These are phyloP conservation scores for Penicillium polonicum DNA, from an alignment of 2,329 filamentous ascomycete genomes.

Conservation along the genomic window DNA sequence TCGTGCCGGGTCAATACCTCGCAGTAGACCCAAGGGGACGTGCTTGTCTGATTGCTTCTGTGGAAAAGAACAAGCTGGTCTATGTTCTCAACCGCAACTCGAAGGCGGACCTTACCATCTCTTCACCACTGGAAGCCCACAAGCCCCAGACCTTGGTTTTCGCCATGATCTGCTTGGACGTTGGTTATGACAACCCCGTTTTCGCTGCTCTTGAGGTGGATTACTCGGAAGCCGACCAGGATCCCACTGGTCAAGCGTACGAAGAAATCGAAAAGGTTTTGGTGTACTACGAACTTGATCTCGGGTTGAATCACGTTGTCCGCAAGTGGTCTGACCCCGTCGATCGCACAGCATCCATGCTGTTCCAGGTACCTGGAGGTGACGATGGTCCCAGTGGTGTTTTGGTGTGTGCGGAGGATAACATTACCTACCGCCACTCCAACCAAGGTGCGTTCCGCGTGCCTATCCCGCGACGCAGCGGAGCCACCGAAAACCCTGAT, in stretches of 20 bases:
- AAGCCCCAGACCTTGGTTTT: slow-evolving; percentile 89
- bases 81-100: slow-evolving; percentile 96
- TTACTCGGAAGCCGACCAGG: slow-evolving; percentile 87
- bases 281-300: slow-evolving; percentile 95
- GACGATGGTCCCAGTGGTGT: slow-evolving; percentile 93
- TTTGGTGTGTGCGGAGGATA: slow-evolving; percentile 90
- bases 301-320: slow-evolving; percentile 95
- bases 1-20: slow-evolving; percentile 93
- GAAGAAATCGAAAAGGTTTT: slow-evolving; percentile 83
- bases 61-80: slow-evolving; percentile 99
- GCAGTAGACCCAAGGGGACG: slow-evolving; percentile 93
- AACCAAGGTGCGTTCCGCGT: slow-evolving; percentile 88
- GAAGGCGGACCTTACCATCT: slow-evolving; percentile 93
- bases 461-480: slow-evolving; percentile 80
- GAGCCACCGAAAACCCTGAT: slow-evolving; percentile 86
- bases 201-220: slow-evolving; percentile 95
- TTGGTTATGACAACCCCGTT: slow-evolving; percentile 94
- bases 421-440: slow-evolving; percentile 93
- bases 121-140: slow-evolving; percentile 93
- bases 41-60: slow-evolving; percentile 87
- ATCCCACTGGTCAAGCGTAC: slow-evolving; percentile 78
- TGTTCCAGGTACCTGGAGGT: slow-evolving; percentile 95
- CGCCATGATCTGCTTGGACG: slow-evolving; percentile 82
- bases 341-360: slow-evolving; percentile 79
- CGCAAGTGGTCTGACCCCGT: slow-evolving; percentile 95